Evolutionary conservation across 1,284 basidiomycete genomes (phyloP), one percentile per base, ranked within the genome.

Genomic region (Ustilago nuda): DNA sequence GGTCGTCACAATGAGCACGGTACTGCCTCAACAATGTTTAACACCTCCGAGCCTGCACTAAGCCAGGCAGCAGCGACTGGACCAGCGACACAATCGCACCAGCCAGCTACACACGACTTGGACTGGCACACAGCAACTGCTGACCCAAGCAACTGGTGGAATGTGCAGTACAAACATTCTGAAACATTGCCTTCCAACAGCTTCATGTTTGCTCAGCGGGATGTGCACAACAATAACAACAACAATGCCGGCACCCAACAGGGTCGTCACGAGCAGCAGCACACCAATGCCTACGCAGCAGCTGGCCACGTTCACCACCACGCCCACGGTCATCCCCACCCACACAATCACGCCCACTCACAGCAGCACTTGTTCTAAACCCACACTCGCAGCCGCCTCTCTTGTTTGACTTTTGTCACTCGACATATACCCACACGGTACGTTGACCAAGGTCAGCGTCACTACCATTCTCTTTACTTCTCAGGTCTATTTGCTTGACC

Each of bases 141-240:
- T 11, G 61, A 61, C 35, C 67, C 64, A 7, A 39, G 41, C 39
- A 60, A 56, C 19, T 76, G 73, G 73, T 76, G 73, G 73, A 71
- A 57, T 15, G 68, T 71, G 54, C 73, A 76, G 39, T 71, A 76
- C 43, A 62, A 62, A 35, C 73, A 71, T 8, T 41, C 50, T 5
- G 65, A 68, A 8, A 36, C 73, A n/a, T 67, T 68, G 54, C 54
- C 67, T 9, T 66, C 72, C 13, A 56, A 15, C 3, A 51, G 48
- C 36, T 75, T 75, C 54, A 51, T 70, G 60, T 75, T 66, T 50
- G 51, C 56, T 41, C 56, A 63, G 33, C 53, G 43, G 9, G 63
- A 59, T 4, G 56, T 50, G 37, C 63, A 72, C 39, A 56, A 45
- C 32, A 39, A 48, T 19, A 17, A 72, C 39, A 56, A 45, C 32